Evolutionary conservation across 768 basidiomycete genomes (phyloP).

Genomic region (Termitomyces heimii): DNA sequence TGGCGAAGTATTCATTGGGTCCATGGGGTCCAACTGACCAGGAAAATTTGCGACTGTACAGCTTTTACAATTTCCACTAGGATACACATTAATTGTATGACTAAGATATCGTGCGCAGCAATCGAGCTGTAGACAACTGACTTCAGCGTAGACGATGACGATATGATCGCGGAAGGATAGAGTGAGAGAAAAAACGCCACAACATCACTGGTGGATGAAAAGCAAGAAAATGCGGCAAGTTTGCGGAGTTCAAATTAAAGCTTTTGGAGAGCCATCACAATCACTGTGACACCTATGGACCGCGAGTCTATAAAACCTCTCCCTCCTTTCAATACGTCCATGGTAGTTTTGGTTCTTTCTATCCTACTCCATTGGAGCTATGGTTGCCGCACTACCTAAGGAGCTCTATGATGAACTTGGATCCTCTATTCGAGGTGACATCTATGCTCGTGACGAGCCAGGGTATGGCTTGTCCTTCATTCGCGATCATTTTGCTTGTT

Average conservation of each 20-base stretch:
- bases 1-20: not conserved
- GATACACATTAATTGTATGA: not conserved
- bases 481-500: not conserved
- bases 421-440: conserved; percentile 37
- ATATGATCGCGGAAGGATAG: not conserved
- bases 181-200: not conserved
- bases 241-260: conserved; percentile 3
- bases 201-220: not conserved
- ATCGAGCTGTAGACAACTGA: no score
- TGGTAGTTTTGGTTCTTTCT: not conserved
- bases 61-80: not conserved
- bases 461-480: conserved; percentile 24
- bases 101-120: not conserved
- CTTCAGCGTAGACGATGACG: not conserved
- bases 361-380: not conserved
- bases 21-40: not conserved
- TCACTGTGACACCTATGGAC: not conserved
- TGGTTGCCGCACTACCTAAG: conserved; percentile 20
- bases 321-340: conserved; percentile 1
- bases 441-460: conserved; percentile 37
- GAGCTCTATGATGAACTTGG: conserved; percentile 40
- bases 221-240: not conserved
- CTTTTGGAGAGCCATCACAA: not conserved
- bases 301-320: not conserved
- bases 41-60: not conserved